Base-by-base conservation (phyloP, 768 basidiomycete species). In the Pisolithus albus region DNA sequence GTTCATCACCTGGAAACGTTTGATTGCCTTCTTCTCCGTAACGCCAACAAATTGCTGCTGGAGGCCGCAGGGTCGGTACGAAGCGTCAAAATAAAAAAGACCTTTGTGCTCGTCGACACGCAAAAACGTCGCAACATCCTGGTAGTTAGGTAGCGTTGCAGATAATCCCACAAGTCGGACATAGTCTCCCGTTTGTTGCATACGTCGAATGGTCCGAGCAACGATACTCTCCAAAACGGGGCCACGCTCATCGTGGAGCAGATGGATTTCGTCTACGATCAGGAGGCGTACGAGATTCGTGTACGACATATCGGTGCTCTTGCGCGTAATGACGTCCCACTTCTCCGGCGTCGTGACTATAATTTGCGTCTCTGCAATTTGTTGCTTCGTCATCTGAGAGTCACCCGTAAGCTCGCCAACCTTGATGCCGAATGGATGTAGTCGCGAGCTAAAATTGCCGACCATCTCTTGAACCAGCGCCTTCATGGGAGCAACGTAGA, bases 301-400 rank as follows among this genome's bases (percentile, higher is more conserved):
- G 68, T 98, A 98, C 56, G 86, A 89, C 18, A 91, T 93, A 61
- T 98, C 96, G 0, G 94, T 95, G 58, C 84, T 89, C 74, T 99
- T 99, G 60, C 96, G 86, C 5, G 95, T 98, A 65, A 99, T 95
- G 62, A 99, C 96, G 59, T 99, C 95, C 92, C 92, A 99, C 67
- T 99, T 98, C 72, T 99, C 96, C 0, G 95, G 96, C 0, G 96
- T 98, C 0, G 94, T 96, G 56, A 98, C 93, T 67, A 98, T 97
- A 63, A 99, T 91, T 64, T 98, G 94, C 0, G 95, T 96, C 63
- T 94, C 93, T 8, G 92, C 72, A 49, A 98, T 97, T 68, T 98
- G 95, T 55, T 90, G 85, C 67, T 98, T 99, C 49, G 94, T 99
- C 81, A 98, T 89, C 75, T 97, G 94, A 24, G 91, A 81, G 67